Percentiles rank a stretch among this genome's conserved stretches.
Conservation (phyloP, 495 filamentous ascomycete genomes). For the Aspergillus steynii region DNA sequence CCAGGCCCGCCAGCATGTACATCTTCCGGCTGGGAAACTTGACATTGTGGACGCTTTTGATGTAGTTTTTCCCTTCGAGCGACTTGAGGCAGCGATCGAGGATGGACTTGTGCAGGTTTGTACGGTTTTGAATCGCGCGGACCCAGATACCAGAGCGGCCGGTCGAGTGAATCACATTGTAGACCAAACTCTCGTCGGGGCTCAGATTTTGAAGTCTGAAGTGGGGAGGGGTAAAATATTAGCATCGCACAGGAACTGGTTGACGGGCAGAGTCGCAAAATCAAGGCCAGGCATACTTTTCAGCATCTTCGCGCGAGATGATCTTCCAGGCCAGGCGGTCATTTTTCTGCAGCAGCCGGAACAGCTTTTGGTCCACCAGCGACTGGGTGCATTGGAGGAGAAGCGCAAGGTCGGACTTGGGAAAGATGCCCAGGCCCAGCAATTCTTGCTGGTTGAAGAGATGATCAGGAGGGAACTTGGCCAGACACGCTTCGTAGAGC, state of each 20-base stretch:
- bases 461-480: conserved; percentile 44
- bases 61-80: conserved; percentile 80
- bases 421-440: conserved; percentile 59
- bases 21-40: conserved; percentile 62
- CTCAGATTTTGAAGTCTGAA: conserved; percentile 64
- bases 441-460: conserved; percentile 70
- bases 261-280: conserved; percentile 15
- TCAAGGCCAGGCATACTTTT: conserved; percentile 53
- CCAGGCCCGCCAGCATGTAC: conserved; percentile 65
- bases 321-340: conserved; percentile 64
- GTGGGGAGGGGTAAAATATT: neutral
- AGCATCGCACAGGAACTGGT: neutral
- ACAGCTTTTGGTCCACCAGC: conserved; percentile 65
- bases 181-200: conserved; percentile 76
- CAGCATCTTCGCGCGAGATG: conserved; percentile 66
- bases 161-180: conserved; percentile 79
- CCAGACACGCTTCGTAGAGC: conserved; percentile 46
- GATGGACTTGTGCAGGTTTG: conserved; percentile 75
- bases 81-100: conserved; percentile 74
- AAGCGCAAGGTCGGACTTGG: conserved; percentile 55
- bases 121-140: conserved; percentile 69
- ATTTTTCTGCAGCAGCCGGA: conserved; percentile 58
- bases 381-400: conserved; percentile 62
- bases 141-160: conserved; percentile 86
- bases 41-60: conserved; percentile 69